Conservation (phyloP, 2,329 filamentous ascomycete species). For the Diaporthe vaccinii region DNA sequence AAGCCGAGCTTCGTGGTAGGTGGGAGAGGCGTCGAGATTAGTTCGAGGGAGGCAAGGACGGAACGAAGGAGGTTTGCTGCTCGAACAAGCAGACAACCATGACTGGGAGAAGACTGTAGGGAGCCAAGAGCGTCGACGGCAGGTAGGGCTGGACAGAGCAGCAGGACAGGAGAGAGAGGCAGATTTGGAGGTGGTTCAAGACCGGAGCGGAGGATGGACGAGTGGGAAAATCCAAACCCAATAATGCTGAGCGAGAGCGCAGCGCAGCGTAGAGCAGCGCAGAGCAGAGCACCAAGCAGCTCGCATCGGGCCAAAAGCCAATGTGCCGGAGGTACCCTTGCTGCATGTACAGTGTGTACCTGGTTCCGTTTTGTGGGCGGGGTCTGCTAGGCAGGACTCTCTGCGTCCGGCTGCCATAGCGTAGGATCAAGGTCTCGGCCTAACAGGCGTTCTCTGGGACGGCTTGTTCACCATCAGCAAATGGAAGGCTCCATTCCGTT, state of each 20-base stretch:
- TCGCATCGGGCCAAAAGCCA: slow-evolving; percentile 36
- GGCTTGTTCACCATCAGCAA: background rate
- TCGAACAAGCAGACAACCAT: slow-evolving; percentile 33
- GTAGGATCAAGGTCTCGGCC: slow-evolving; percentile 1
- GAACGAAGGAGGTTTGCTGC: slow-evolving; percentile 39
- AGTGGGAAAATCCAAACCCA: slow-evolving; percentile 41
- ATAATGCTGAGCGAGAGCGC: slow-evolving; percentile 27
- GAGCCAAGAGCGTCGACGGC: slow-evolving; percentile 22
- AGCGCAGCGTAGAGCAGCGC: slow-evolving; percentile 25
- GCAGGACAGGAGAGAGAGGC: slow-evolving; percentile 31
- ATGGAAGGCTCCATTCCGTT: background rate
- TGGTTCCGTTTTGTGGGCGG: slow-evolving; percentile 8
- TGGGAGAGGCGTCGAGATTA: slow-evolving; percentile 27
- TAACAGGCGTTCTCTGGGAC: slow-evolving; percentile 4
- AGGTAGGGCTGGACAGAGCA: slow-evolving; percentile 22
- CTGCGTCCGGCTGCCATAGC: background rate
- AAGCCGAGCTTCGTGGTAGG: slow-evolving; percentile 29
- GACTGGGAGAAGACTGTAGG: slow-evolving; percentile 14
- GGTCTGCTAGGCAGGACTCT: slow-evolving; percentile 28
- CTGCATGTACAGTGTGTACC: slow-evolving; percentile 15
- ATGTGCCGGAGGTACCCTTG: slow-evolving; percentile 36
- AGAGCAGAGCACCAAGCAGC: slow-evolving; percentile 29
- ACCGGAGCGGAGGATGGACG: slow-evolving; percentile 26
- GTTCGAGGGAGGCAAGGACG: slow-evolving; percentile 35
- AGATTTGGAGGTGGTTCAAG: slow-evolving; percentile 24